phyloP scores from a whole-genome alignment of 768 basidiomycete species.

The Fistulinella prunicolor region DNA sequence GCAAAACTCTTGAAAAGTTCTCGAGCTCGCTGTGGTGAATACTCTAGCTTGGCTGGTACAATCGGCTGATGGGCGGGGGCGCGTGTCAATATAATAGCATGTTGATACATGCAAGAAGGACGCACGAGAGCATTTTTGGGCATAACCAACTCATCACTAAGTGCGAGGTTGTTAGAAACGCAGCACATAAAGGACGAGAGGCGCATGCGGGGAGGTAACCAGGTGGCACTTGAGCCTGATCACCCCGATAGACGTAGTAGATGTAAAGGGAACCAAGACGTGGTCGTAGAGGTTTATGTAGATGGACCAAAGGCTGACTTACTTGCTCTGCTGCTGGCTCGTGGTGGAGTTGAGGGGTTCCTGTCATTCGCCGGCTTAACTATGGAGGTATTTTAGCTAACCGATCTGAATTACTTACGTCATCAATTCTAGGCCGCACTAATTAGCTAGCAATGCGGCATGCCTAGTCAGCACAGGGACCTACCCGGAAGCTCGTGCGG shows the following conservation, averaged over 20 bases:
- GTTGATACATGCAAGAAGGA: constrained; percentile 9
- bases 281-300: constrained; percentile 7
- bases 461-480: neutral
- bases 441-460: neutral
- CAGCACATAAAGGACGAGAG: constrained; percentile 63
- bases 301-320: constrained; percentile 27
- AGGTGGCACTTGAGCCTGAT: constrained; percentile 23
- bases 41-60: constrained; percentile 32
- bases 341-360: constrained; percentile 25
- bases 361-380: constrained; percentile 17
- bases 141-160: constrained; percentile 47
- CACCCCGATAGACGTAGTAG: constrained; percentile 17
- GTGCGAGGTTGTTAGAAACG: constrained; percentile 50
- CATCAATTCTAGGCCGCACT: constrained; percentile 26
- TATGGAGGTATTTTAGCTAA: constrained; percentile 15
- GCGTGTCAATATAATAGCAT: neutral
- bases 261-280: constrained; percentile 12
- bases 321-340: constrained; percentile 26
- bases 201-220: constrained; percentile 49
- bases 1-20: constrained; percentile 62
- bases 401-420: constrained; percentile 27
- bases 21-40: constrained; percentile 48
- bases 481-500: constrained; percentile 10
- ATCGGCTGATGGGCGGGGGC: neutral
- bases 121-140: constrained; percentile 31